Percentiles rank a stretch among this genome's conserved stretches.
Conservation (phyloP, 2,329 filamentous ascomycete species). For the Ramularia endophylla region DNA sequence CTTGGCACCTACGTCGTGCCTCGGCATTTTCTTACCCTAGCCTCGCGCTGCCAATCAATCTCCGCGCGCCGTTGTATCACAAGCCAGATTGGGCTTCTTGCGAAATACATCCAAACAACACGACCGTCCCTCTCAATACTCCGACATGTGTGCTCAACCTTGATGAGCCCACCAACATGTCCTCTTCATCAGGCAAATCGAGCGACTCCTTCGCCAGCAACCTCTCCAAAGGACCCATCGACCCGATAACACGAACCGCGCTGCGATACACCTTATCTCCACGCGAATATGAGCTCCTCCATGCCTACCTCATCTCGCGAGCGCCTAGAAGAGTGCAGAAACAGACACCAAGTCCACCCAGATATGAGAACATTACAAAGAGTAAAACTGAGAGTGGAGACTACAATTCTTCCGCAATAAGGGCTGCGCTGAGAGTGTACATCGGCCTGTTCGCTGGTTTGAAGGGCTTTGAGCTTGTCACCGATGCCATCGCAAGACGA, state of each 20-base stretch:
- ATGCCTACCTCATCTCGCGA: constrained; percentile 74
- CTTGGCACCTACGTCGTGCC: too few species aligned
- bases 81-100: too few species aligned
- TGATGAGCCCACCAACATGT: too few species aligned
- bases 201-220: constrained; percentile 14
- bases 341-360: constrained; percentile 44
- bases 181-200: constrained; percentile 6
- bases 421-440: constrained; percentile 42
- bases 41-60: too few species aligned
- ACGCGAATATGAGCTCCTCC: constrained; percentile 77
- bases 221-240: constrained; percentile 33
- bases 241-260: constrained; percentile 76
- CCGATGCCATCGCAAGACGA: constrained; percentile 32
- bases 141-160: too few species aligned
- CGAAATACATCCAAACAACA: too few species aligned
- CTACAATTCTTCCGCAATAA: constrained; percentile 44
- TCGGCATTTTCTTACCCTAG: too few species aligned
- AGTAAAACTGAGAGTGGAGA: constrained; percentile 29
- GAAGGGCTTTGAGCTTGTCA: constrained; percentile 43
- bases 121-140: too few species aligned
- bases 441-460: constrained; percentile 38
- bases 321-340: constrained; percentile 54
- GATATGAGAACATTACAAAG: constrained; percentile 44
- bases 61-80: too few species aligned
- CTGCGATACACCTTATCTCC: constrained; percentile 78